Conservation (phyloP, 257 asterid species). For the Solanum arcanum region DNA sequence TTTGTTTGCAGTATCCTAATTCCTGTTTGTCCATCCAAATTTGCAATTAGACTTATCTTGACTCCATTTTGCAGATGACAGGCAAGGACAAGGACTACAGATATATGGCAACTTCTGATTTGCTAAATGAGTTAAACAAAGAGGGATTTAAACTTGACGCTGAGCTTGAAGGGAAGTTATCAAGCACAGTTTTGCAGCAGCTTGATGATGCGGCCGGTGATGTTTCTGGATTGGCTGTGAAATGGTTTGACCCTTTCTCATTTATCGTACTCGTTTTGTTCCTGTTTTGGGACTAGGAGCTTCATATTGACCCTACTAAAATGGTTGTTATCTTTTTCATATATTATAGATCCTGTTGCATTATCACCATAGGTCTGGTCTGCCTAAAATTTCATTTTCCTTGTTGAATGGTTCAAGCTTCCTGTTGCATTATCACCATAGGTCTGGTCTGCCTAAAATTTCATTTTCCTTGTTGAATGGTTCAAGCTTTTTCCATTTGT, state of each 20-base stretch:
- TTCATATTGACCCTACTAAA: background rate
- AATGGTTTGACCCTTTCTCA: conserved; percentile 45
- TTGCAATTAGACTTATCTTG: background rate
- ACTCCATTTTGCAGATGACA: conserved; percentile 58
- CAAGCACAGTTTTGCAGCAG: conserved; percentile 76
- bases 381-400: background rate
- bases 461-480: conserved; percentile 38
- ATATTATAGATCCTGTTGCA: background rate
- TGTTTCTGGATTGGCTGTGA: conserved; percentile 97
- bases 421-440: background rate
- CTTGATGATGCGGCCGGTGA: conserved; percentile 98
- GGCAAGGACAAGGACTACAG: conserved; percentile 98
- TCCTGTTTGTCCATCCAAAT: background rate
- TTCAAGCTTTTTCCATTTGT: conserved; percentile 2
- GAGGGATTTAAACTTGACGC: conserved; percentile 76
- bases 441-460: background rate
- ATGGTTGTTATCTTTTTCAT: background rate
- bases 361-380: background rate
- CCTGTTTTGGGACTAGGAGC: background rate
- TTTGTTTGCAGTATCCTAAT: background rate
- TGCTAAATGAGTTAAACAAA: conserved; percentile 82
- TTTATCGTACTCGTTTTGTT: background rate
- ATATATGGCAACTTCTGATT: conserved; percentile 99
- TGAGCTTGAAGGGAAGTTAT: conserved; percentile 77
- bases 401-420: conserved; percentile 47